Evolutionary conservation across 768 basidiomycete genomes (phyloP).

Genomic region (Termitomyces sp.): DNA sequence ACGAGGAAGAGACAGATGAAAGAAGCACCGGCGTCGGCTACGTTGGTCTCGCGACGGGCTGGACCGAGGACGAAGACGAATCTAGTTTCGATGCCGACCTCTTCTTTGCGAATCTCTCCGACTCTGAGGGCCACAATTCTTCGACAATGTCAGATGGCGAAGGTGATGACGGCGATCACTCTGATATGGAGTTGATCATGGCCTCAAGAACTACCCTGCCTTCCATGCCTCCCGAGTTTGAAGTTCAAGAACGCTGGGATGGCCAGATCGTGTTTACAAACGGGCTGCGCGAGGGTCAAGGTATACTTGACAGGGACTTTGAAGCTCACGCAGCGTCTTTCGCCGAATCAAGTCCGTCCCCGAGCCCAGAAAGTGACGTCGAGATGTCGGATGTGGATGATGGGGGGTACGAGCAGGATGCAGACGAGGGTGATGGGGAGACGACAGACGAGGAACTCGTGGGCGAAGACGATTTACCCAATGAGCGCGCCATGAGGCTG

Average conservation of each 20-base stretch:
- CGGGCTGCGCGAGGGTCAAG: conserved; percentile 49
- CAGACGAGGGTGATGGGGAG: conserved; percentile 59
- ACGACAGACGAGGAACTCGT: conserved; percentile 85
- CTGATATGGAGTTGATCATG: conserved; percentile 35
- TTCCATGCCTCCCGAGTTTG: conserved; percentile 45
- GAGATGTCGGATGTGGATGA: conserved; percentile 43
- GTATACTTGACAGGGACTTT: conserved; percentile 68
- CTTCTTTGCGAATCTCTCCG: conserved; percentile 78
- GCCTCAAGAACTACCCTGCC: conserved; percentile 25
- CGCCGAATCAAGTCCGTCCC: conserved; percentile 44
- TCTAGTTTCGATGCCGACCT: conserved; percentile 80
- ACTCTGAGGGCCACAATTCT: conserved; percentile 38
- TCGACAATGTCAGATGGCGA: conserved; percentile 22
- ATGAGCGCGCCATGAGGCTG: conserved; percentile 69
- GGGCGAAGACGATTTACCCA: conserved; percentile 69
- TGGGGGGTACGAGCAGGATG: conserved; percentile 45
- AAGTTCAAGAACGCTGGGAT: conserved; percentile 71
- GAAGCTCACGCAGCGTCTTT: conserved; percentile 58
- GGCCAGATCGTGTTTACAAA: conserved; percentile 75
- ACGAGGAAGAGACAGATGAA: conserved; percentile 46
- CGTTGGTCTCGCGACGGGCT: conserved; percentile 67
- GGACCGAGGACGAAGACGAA: conserved; percentile 73
- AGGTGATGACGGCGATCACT: conserved; percentile 44
- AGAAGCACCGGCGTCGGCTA: conserved; percentile 36
- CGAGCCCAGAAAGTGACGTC: conserved; percentile 51